A percentile compares a stretch with the other conserved stretches of the same genome.
Conservation (phyloP, 2,329 filamentous ascomycete species). For the Diaporthe sp. region DNA sequence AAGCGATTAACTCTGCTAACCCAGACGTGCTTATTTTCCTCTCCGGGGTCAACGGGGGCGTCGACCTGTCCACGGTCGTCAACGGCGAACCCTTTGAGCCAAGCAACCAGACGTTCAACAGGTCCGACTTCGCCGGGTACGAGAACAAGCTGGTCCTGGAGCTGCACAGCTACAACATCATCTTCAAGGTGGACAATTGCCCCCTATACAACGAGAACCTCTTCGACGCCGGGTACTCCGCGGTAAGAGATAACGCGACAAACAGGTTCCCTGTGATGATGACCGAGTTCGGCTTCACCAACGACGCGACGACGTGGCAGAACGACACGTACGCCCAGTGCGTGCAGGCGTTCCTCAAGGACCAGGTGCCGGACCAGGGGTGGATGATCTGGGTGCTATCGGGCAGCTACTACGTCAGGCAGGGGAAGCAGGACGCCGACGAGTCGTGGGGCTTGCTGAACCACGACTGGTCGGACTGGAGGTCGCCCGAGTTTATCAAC, state of each 20-base stretch:
- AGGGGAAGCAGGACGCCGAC: constrained; percentile 63
- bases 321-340: constrained; percentile 33
- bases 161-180: constrained; percentile 72
- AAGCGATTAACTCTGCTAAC: constrained; percentile 65
- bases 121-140: constrained; percentile 62
- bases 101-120: constrained; percentile 58
- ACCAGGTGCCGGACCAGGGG: constrained; percentile 53
- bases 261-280: constrained; percentile 52
- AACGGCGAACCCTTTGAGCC: constrained; percentile 62
- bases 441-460: constrained; percentile 63
- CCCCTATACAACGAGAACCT: constrained; percentile 59
- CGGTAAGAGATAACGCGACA: constrained; percentile 49
- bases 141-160: constrained; percentile 70
- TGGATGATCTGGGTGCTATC: constrained; percentile 71
- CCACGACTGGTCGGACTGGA: constrained; percentile 55
- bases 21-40: constrained; percentile 68
- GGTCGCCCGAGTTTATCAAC: constrained; percentile 51
- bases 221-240: constrained; percentile 66
- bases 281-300: constrained; percentile 38
- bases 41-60: constrained; percentile 71
- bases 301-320: constrained; percentile 31
- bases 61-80: constrained; percentile 65
- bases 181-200: constrained; percentile 58
- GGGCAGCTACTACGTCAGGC: constrained; percentile 70
- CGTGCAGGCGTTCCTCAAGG: constrained; percentile 26